Evolutionary conservation across 2,329 filamentous ascomycete species (phyloP).

Genomic region (Hirsutella thompsonii): DNA sequence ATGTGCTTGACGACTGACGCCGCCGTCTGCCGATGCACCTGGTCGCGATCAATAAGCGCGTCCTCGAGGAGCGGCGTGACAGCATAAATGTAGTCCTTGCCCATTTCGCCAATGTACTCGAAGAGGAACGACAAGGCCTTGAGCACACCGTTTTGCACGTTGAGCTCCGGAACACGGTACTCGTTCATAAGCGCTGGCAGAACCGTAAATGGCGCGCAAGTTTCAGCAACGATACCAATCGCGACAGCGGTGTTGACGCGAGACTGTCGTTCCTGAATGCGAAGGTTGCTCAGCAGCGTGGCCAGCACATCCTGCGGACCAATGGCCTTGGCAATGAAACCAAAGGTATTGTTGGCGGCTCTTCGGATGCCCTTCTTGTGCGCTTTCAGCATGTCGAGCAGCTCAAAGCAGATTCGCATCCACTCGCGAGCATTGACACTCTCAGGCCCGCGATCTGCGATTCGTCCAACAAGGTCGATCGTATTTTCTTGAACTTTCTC

Average conservation of each 20-base stretch:
- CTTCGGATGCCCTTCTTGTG: slow-evolving; percentile 99
- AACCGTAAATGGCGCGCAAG: slow-evolving; percentile 94
- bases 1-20: slow-evolving; percentile 97
- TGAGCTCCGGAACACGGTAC: slow-evolving; percentile 94
- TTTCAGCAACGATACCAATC: slow-evolving; percentile 97
- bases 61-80: slow-evolving; percentile 93
- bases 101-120: slow-evolving; percentile 99
- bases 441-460: slow-evolving; percentile 91
- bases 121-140: slow-evolving; percentile 96
- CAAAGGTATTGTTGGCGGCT: slow-evolving; percentile 98
- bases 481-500: slow-evolving; percentile 99
- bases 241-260: slow-evolving; percentile 97
- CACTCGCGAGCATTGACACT: slow-evolving; percentile 94
- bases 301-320: slow-evolving; percentile 94
- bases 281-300: slow-evolving; percentile 88
- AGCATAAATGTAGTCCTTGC: slow-evolving; percentile 98
- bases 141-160: slow-evolving; percentile 96
- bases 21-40: slow-evolving; percentile 94
- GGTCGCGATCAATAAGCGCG: slow-evolving; percentile 92
- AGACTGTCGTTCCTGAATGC: slow-evolving; percentile 94
- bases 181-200: slow-evolving; percentile 99
- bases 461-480: slow-evolving; percentile 93
- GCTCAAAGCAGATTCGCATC: slow-evolving; percentile 99
- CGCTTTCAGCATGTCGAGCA: slow-evolving; percentile 97
- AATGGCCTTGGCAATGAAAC: slow-evolving; percentile 98